Conservation (phyloP, 257 asterid species). For the Linderniella brevidens region DNA sequence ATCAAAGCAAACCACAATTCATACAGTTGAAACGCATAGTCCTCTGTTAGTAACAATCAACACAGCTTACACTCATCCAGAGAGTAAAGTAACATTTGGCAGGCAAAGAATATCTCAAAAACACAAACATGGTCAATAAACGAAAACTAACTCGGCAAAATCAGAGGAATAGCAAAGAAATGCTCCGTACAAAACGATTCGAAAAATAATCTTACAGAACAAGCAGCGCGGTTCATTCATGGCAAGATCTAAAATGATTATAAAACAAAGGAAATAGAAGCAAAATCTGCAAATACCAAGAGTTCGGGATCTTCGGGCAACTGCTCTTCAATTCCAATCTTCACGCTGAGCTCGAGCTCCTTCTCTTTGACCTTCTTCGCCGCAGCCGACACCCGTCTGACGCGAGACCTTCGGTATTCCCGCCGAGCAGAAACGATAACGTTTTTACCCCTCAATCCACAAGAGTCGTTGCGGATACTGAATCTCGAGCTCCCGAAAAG, state of each 20-base stretch:
- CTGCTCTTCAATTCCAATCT: constrained; percentile 66
- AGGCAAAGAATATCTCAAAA: no score
- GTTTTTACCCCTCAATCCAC: constrained; percentile 18
- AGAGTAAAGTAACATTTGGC: no score
- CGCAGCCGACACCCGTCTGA: constrained; percentile 21
- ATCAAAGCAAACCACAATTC: no score
- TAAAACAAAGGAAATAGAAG: background rate
- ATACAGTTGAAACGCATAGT: no score
- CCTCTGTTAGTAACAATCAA: no score
- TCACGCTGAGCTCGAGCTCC: constrained; percentile 69
- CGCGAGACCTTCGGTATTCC: constrained; percentile 45
- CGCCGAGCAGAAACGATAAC: constrained; percentile 37
- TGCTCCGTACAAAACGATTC: no score
- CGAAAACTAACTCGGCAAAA: no score
- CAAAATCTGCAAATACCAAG: constrained; percentile 29
- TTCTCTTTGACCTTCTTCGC: constrained; percentile 37
- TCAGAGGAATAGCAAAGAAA: no score
- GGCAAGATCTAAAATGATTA: background rate
- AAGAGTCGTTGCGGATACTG: constrained; percentile 12
- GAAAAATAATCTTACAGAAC: background rate
- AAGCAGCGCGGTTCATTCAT: background rate
- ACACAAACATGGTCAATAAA: no score
- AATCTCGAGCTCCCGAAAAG: constrained; percentile 16
- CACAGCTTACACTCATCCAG: no score
- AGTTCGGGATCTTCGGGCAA: constrained; percentile 90